phyloP scores from a whole-genome alignment of 805 yeast genomes.

The Yarrowia divulgata region DNA sequence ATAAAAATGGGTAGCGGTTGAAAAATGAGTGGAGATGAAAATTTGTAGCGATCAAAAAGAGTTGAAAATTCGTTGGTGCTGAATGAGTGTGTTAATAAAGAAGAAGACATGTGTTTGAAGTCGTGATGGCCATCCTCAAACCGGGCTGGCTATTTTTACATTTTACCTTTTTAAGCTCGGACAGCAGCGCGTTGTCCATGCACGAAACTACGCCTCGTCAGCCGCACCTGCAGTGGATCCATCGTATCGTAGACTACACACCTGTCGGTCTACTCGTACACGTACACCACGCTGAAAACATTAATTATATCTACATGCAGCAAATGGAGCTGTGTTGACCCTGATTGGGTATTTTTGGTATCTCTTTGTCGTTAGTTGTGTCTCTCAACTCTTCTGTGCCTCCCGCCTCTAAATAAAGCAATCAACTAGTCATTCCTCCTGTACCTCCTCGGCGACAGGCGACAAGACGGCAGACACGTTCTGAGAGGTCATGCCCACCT shows the following conservation, averaged over 20 bases:
- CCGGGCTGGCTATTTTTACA: slow-evolving; percentile 22
- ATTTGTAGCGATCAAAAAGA: neutral
- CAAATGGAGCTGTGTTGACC: slow-evolving; percentile 12
- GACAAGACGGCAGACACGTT: slow-evolving; percentile 26
- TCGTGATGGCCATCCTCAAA: too few relatives aligned
- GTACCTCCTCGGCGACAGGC: slow-evolving; percentile 24
- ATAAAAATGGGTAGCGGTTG: too few relatives aligned
- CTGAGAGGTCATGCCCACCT: slow-evolving; percentile 20
- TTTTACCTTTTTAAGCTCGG: neutral
- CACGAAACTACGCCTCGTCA: slow-evolving; percentile 15
- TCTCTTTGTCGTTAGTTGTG: too few relatives aligned
- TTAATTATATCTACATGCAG: slow-evolving; percentile 25
- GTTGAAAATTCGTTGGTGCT: too few relatives aligned
- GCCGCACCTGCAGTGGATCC: slow-evolving; percentile 14
- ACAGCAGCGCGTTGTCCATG: slow-evolving; percentile 6
- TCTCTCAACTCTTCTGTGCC: neutral
- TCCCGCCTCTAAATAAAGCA: slow-evolving; percentile 13
- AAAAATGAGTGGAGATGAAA: neutral
- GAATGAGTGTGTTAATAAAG: too few relatives aligned
- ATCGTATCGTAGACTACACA: neutral
- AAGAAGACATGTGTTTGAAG: too few relatives aligned
- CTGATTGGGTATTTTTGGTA: neutral
- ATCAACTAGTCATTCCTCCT: slow-evolving; percentile 32
- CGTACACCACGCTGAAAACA: neutral
- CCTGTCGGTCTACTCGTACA: neutral